These are phyloP conservation scores for Chlorencoelia australis DNA, from an alignment of 2,329 filamentous ascomycete species.

Conservation along the genomic window DNA sequence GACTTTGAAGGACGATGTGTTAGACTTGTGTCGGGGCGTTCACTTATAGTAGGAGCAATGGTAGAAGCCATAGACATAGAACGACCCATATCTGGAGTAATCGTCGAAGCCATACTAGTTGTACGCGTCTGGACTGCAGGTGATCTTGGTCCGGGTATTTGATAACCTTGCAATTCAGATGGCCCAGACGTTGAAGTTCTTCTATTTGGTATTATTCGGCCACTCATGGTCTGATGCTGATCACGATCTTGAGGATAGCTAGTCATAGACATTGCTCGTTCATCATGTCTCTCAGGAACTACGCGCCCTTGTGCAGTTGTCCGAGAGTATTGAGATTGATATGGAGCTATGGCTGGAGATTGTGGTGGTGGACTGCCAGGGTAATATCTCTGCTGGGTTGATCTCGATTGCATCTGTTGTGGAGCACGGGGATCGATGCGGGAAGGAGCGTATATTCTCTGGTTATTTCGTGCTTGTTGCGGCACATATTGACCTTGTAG, in stretches of 20 bases:
- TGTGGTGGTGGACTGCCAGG: conserved; percentile 49
- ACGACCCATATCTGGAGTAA: conserved; percentile 38
- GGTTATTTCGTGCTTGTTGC: conserved; percentile 50
- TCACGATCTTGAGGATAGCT: conserved; percentile 68
- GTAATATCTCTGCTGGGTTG: conserved; percentile 49
- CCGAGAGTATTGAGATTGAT: conserved; percentile 54
- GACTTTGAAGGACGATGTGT: conserved; percentile 43
- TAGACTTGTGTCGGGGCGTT: conserved; percentile 36
- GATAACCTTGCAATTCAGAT: conserved; percentile 21
- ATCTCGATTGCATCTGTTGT: conserved; percentile 35
- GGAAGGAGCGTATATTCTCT: conserved; percentile 60
- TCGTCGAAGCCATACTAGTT: conserved; percentile 47
- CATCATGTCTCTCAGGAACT: conserved; percentile 84
- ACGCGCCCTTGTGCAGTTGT: conserved; percentile 87
- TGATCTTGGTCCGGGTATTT: conserved; percentile 17
- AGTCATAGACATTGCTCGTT: conserved; percentile 93
- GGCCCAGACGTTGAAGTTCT: conserved; percentile 31
- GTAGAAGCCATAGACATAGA: conserved; percentile 93
- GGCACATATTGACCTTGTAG: conserved; percentile 50
- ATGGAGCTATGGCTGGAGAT: conserved; percentile 65
- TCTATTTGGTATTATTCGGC: conserved; percentile 77
- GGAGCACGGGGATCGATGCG: conserved; percentile 28
- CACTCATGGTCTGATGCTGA: conserved; percentile 86
- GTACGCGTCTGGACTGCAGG: conserved; percentile 44
- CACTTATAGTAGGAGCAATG: conserved; percentile 54